Conservation (phyloP, 495 filamentous ascomycete genomes). For the Neurospora intermedia region DNA sequence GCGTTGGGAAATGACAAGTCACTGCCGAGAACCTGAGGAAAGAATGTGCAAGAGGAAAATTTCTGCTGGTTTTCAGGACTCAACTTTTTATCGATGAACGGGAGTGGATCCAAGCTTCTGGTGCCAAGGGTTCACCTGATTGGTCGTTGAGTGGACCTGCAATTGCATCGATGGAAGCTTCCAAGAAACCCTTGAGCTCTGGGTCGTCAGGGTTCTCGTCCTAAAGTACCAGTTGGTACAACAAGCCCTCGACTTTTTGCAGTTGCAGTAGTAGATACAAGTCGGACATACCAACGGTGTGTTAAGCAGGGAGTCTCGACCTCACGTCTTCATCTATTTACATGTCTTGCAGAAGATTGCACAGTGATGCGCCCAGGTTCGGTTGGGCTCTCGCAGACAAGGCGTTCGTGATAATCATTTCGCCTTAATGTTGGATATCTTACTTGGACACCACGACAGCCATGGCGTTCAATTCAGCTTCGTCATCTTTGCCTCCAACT, state of each 20-base stretch:
- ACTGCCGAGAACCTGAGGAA: neutral
- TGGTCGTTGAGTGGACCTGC: neutral
- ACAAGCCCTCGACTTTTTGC: neutral
- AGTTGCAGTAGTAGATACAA: neutral
- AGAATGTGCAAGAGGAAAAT: neutral
- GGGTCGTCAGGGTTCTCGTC: neutral
- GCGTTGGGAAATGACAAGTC: neutral
- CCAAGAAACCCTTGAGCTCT: neutral
- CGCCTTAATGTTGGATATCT: slow-evolving; percentile 19
- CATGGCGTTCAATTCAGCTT: slow-evolving; percentile 31
- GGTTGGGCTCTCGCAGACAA: neutral
- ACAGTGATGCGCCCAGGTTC: neutral
- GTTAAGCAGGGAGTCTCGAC: neutral
- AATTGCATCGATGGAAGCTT: neutral
- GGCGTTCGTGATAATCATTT: neutral
- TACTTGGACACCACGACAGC: neutral
- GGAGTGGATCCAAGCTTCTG: neutral
- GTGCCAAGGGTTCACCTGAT: neutral
- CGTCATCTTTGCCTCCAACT: slow-evolving; percentile 65
- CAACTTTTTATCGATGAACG: neutral
- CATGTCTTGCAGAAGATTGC: neutral
- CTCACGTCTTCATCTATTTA: neutral
- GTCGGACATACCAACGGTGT: neutral
- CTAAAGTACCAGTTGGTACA: neutral
- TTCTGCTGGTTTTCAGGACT: neutral